Conservation (phyloP, 768 basidiomycete species). For the Neoboletus magnificus region DNA sequence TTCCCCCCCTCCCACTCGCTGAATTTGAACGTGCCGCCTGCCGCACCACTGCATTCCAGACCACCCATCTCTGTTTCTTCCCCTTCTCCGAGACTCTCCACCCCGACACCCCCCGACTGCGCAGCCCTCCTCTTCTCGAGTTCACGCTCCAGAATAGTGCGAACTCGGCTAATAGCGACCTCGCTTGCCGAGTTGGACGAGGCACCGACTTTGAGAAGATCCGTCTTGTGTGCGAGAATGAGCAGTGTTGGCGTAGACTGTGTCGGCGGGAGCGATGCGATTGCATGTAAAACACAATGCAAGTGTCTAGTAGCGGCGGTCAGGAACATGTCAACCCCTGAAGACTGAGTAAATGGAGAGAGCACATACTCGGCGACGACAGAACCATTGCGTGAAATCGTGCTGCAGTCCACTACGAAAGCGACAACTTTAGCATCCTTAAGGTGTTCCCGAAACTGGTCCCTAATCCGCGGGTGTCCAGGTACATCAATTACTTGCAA, state of each 20-base stretch:
- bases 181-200: slow-evolving; percentile 34
- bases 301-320: slow-evolving; percentile 51
- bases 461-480: slow-evolving; percentile 79
- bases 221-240: slow-evolving; percentile 75
- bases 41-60: slow-evolving; percentile 59
- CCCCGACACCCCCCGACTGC: slow-evolving; percentile 60
- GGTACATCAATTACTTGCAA: slow-evolving; percentile 71
- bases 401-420: slow-evolving; percentile 80
- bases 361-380: slow-evolving; percentile 74
- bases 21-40: slow-evolving; percentile 63
- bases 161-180: slow-evolving; percentile 69
- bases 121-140: slow-evolving; percentile 71
- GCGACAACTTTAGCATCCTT: slow-evolving; percentile 59
- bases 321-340: background rate
- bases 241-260: slow-evolving; percentile 56
- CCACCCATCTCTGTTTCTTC: slow-evolving; percentile 66
- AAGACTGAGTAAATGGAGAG: background rate
- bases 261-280: slow-evolving; percentile 73
- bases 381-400: slow-evolving; percentile 70
- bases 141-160: slow-evolving; percentile 78
- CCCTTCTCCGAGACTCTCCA: slow-evolving; percentile 75
- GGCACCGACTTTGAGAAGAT: slow-evolving; percentile 53
- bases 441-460: slow-evolving; percentile 68
- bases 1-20: slow-evolving; percentile 84
- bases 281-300: slow-evolving; percentile 64